Conservation (phyloP, 352 stramenopile genomes). For the Blastocystis sp. region DNA sequence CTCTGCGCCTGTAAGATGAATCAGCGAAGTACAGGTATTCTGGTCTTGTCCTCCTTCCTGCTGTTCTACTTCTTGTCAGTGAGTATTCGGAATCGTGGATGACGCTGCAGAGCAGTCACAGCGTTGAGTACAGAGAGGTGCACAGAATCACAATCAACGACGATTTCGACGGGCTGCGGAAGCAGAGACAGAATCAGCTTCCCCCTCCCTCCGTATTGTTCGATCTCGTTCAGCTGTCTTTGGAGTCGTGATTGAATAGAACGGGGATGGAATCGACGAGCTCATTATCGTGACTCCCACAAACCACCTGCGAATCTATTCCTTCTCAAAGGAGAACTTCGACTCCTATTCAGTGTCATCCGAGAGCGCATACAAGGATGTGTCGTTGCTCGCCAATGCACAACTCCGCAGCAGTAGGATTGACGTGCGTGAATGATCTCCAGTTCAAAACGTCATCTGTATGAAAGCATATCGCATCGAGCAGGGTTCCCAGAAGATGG, state of each 20-base stretch:
- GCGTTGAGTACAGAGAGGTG: background rate
- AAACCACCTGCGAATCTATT: constrained; percentile 1
- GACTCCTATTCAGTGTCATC: background rate
- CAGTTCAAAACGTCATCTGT: background rate
- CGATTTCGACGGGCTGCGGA: background rate
- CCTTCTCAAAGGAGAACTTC: background rate
- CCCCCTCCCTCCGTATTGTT: constrained; percentile 5
- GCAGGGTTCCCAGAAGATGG: background rate
- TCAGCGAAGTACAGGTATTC: background rate
- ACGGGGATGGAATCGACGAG: constrained; percentile 22
- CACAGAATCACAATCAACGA: background rate
- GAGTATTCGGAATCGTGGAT: background rate
- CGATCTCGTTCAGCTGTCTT: constrained; percentile 36
- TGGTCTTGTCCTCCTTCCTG: background rate
- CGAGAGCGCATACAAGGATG: background rate
- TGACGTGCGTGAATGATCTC: background rate
- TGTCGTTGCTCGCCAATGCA: background rate
- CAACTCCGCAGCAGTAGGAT: constrained; percentile 15
- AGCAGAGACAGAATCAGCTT: background rate
- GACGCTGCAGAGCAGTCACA: background rate
- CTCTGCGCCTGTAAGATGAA: constrained; percentile 2
- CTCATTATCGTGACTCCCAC: constrained; percentile 9
- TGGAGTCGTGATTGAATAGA: constrained; percentile 22
- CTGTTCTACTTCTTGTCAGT: background rate
- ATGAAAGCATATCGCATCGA: constrained; percentile 21